Base-by-base conservation (phyloP, 2,329 filamentous ascomycete genomes). In the Graphilbum fragrans region DNA sequence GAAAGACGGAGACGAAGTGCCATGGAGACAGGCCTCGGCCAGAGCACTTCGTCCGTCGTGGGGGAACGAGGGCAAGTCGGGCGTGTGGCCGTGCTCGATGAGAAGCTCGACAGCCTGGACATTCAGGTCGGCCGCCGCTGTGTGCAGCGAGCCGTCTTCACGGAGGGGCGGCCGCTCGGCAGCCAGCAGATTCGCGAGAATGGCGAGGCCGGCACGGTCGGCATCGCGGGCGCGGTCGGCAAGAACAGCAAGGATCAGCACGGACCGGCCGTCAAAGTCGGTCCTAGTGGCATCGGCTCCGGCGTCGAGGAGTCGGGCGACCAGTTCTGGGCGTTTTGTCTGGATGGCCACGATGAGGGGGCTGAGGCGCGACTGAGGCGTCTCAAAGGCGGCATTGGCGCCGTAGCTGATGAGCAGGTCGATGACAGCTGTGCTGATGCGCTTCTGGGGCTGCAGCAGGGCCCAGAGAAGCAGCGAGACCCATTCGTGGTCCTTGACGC, bases 61-160 rank as follows among this genome's bases (percentile, higher is more conserved):
- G 1, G 77, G 58, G 4, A 71, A 66, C 40, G 73, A 80, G 0
- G 78, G 77, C 42, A 80, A 82, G 51, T 82, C 77, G 0, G 74
- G 65, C 16, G 80, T 72, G 45, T 82, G 78, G 2, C 70, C 72
- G 46, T 71, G 61, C 36, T 77, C 62, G 5, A 81, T 57, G 2
- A 84, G 61, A 2, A 76, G 60, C 38, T 66, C 63, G 46, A 80
- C 70, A 2, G 69, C 70, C 12, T 68, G 58, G 0, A 77, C 47
- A 47, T 80, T 74, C 18, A 82, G 62, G 37, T 72, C 67, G 12
- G 73, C 64, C 0, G 77, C 71, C 4, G 77, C 74, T 45, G 80
- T 77, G 50, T 83, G 79, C 3, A 84, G 61, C 2, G 76, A 81
- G 0, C 78, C 77, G 45, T 84, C 79, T 43, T 82, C 75, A 34